Conservation (phyloP, 768 basidiomycete species). For the Coprinopsis marcescibilis region DNA sequence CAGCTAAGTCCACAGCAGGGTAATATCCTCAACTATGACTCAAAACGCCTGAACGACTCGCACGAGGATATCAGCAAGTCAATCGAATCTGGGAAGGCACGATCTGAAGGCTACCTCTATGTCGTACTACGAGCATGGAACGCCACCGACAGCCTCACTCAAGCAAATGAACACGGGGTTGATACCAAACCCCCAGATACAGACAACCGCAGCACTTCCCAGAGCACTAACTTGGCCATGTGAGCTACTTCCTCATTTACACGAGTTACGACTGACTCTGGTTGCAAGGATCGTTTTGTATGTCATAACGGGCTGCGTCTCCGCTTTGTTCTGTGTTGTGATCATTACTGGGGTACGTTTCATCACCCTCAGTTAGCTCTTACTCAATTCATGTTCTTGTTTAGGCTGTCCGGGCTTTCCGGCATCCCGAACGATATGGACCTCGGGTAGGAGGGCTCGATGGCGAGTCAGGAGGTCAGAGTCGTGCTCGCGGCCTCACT, state of each 20-base stretch:
- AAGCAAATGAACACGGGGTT: neutral
- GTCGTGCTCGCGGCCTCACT: slow-evolving; percentile 78
- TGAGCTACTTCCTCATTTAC: slow-evolving; percentile 23
- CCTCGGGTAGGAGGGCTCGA: slow-evolving; percentile 47
- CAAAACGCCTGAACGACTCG: slow-evolving; percentile 55
- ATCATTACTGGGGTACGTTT: slow-evolving; percentile 73
- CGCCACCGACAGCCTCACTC: slow-evolving; percentile 34
- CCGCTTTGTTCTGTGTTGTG: slow-evolving; percentile 77
- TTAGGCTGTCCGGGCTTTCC: slow-evolving; percentile 73
- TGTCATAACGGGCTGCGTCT: slow-evolving; percentile 84
- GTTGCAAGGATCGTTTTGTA: slow-evolving; percentile 70
- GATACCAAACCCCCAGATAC: too few species aligned
- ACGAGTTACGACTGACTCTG: slow-evolving; percentile 2
- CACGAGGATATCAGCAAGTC: slow-evolving; percentile 36
- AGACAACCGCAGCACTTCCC: too few species aligned
- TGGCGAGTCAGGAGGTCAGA: slow-evolving; percentile 36
- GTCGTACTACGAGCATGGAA: slow-evolving; percentile 65
- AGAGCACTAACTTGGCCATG: slow-evolving; percentile 73
- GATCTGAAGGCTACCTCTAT: slow-evolving; percentile 57
- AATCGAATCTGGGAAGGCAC: slow-evolving; percentile 35
- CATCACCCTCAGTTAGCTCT: neutral
- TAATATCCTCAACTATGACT: slow-evolving; percentile 54
- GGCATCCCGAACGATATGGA: slow-evolving; percentile 90
- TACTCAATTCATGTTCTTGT: slow-evolving; percentile 9
- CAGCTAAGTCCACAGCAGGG: slow-evolving; percentile 51